A percentile compares a stretch with the other conserved stretches of the same genome.
phyloP scores from a whole-genome alignment of 345 rosid species.

The Populus tremula region DNA sequence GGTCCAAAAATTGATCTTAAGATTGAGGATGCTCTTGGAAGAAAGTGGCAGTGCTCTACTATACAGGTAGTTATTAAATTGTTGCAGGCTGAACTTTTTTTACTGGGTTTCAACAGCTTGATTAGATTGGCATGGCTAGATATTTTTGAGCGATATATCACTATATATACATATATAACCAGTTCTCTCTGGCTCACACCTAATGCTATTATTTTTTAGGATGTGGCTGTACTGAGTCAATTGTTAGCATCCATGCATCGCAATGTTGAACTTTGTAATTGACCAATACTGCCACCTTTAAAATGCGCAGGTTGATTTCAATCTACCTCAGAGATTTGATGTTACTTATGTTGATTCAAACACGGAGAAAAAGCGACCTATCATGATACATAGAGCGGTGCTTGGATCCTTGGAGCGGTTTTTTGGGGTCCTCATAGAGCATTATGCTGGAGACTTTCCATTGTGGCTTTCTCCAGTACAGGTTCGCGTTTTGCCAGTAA shows the following conservation, averaged over 20 bases:
- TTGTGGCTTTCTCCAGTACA: slow-evolving; percentile 91
- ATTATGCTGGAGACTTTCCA: slow-evolving; percentile 96
- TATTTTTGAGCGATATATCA: not conserved
- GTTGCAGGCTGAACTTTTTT: not conserved
- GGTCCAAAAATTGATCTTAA: slow-evolving; percentile 96
- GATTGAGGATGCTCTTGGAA: slow-evolving; percentile 93
- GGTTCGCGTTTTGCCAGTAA: slow-evolving; percentile 85
- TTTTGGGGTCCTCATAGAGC: slow-evolving; percentile 92
- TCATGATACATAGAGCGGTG: slow-evolving; percentile 97
- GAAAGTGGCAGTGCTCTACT: slow-evolving; percentile 99
- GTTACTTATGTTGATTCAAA: slow-evolving; percentile 79
- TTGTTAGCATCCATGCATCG: not conserved
- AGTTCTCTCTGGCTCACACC: not conserved
- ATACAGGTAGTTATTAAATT: slow-evolving; percentile 53
- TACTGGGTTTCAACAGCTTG: not conserved
- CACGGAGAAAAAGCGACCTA: slow-evolving; percentile 75
- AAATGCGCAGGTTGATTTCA: slow-evolving; percentile 76
- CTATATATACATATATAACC: not conserved
- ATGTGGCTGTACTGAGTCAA: not conserved
- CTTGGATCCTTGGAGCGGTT: slow-evolving; percentile 89
- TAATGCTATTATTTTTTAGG: not conserved
- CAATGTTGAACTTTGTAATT: too few species aligned
- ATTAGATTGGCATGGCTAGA: not conserved
- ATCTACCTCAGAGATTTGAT: slow-evolving; percentile 84
- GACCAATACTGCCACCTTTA: not conserved